Base-by-base conservation (phyloP, 2,329 filamentous ascomycete genomes). In the Sporothrix mexicana region DNA sequence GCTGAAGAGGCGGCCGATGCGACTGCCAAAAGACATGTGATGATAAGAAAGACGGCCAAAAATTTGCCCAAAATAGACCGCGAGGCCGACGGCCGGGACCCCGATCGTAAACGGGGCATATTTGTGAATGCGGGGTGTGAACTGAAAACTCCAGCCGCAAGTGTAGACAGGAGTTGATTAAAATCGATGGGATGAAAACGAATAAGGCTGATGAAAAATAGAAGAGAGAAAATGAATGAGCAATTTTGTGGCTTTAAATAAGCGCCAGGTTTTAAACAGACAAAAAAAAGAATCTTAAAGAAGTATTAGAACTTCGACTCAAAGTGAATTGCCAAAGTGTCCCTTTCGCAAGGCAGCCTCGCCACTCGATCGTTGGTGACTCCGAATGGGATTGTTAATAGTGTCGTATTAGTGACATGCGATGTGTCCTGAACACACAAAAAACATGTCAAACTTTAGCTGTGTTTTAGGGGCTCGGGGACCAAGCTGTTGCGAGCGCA, bases 281-380 rank as follows among this genome's bases (percentile, higher is more conserved):
- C 36, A 49, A 64, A 13, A 62, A 10, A 64, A 71, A 71, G 36
- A 71, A 66, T 12, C 30, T 13, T 15, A 70, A 25, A 12, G 41
- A 59, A 55, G 7, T 10, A 23, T 41, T 15, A 20, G 15, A 68
- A 20, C 3, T 2, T 66, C 47, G 41, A 66, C n/a, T 45, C 61
- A 66, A 64, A 36, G 3, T 66, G n/a, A 66, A 47, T 41, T 47
- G 61, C 61, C 61, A 72, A 61, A 51, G 51, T 70, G 69, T 70
- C 69, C 59, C 59, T 15, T 57, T 70, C 71, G 9, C 43, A 47
- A 72, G 71, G 57, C 69, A 74, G 72, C 73, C 68, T 74, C 64
- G 73, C 73, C 72, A 73, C 72, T 55, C 5, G 10, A 51, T 7
- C 20, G 41, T 20, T 43, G 53, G 7, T 23, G 9, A 23, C 6